Evolutionary conservation across 192 early-diverging fungal species (phyloP), one percentile per base, ranked within the genome.

Genomic region (Allomyces javanicus): DNA sequence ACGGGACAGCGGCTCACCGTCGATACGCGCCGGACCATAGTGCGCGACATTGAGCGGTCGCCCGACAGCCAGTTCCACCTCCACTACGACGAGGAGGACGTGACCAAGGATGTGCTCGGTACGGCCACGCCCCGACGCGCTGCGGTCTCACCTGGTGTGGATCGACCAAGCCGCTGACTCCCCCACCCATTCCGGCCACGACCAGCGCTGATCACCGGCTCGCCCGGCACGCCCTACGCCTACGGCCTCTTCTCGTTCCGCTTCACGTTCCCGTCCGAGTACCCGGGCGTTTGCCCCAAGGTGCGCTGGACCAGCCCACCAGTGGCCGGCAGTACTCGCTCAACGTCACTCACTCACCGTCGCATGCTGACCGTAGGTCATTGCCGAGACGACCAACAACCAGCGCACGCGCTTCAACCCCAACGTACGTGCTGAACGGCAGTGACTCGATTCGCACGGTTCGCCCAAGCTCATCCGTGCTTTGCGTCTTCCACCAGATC

Each of bases 381-480:
- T 40, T 40, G 80, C 82, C 10, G 45, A 79, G 72, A 85, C 84
- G 1, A 85, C 82, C 61, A 74, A 72, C 44, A 62, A 72, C 17
- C 75, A 75, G 14, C 44, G 74, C 17, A 68, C 72, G 10, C 71
- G 84, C 45, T 85, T 85, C 73, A 85, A 85, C 45, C 84, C 84
- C 14, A 85, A 85, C 69, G 80, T 83, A 63, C 73, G 81, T 21
- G 64, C 74, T 25, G 70, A 64, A 73, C 76, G 64, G 7, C 73
- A 44, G 50, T 14, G 25, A 64, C 65, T 25, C 68, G 66, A 72
- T 40, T 40, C 33, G 75, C 67, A 24, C 69, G 73, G 19, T 63
- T 72, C 22, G 68, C 69, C 64, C n/a, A 9, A 22, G 10, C 62
- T 65, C 7, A 63, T 58, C 44, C n/a, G 10, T 71, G 0, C 23